phyloP scores from a whole-genome alignment of 768 basidiomycete genomes.

The Royoungia palumana region DNA sequence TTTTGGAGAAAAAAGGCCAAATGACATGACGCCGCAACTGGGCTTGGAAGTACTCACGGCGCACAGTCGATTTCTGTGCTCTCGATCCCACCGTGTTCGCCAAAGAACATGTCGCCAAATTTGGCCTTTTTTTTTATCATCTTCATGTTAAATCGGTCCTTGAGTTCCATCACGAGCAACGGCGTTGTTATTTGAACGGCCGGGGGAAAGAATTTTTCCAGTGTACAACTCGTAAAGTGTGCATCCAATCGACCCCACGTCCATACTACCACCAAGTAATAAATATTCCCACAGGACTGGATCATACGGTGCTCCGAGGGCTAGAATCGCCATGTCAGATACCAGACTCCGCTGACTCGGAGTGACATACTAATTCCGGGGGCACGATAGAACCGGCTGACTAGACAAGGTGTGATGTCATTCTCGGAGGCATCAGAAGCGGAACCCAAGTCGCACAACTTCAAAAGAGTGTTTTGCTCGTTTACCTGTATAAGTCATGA shows the following conservation, averaged over 20 bases:
- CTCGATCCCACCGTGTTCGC: constrained; percentile 85
- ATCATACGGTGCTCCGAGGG: constrained; percentile 94
- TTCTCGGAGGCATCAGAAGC: constrained; percentile 93
- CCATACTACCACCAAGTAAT: too few species aligned
- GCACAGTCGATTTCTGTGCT: constrained; percentile 82
- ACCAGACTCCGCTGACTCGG: neutral
- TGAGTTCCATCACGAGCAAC: constrained; percentile 95
- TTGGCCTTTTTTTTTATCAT: constrained; percentile 94
- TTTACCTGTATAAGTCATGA: constrained; percentile 62
- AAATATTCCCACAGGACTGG: too few species aligned
- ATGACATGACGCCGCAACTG: constrained; percentile 7
- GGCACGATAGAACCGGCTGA: constrained; percentile 95
- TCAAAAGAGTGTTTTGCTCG: constrained; percentile 88
- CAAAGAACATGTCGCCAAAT: constrained; percentile 91
- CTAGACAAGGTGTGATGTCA: constrained; percentile 97
- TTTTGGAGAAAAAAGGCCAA: constrained; percentile 52
- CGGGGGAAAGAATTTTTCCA: constrained; percentile 96
- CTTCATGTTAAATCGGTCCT: constrained; percentile 88
- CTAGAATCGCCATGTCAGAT: constrained; percentile 40
- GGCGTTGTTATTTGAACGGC: constrained; percentile 96
- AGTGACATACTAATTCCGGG: constrained; percentile 88
- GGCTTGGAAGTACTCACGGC: constrained; percentile 51
- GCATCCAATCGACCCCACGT: constrained; percentile 97
- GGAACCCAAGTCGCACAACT: constrained; percentile 96
- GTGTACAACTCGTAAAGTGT: constrained; percentile 96